These are phyloP conservation scores for Penicillium sp. DNA, from an alignment of 2,329 filamentous ascomycete species.

Conservation along the genomic window DNA sequence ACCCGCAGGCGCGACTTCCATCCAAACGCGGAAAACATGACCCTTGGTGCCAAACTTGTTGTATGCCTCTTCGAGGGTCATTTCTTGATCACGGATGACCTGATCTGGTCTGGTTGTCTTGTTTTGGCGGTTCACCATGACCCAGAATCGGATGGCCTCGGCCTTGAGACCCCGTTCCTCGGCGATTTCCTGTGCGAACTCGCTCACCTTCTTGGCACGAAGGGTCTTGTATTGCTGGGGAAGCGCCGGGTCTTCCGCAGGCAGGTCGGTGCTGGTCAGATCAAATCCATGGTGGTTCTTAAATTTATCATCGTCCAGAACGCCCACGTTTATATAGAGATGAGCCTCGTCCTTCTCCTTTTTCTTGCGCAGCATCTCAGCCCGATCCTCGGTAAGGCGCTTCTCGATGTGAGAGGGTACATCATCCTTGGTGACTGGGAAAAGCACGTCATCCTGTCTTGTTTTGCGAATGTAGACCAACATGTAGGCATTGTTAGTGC, in stretches of 20 bases:
- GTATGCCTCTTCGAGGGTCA: conserved; percentile 75
- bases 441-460: conserved; percentile 77
- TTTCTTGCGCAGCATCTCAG: conserved; percentile 70
- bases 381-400: conserved; percentile 79
- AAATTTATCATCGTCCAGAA: conserved; percentile 82
- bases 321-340: conserved; percentile 81
- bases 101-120: conserved; percentile 92
- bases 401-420: conserved; percentile 79
- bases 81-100: conserved; percentile 73
- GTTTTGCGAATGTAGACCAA: conserved; percentile 93
- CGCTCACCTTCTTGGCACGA: conserved; percentile 71
- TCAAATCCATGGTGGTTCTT: conserved; percentile 80
- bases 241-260: conserved; percentile 64
- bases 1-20: conserved; percentile 72
- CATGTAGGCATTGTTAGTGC: conserved; percentile 90
- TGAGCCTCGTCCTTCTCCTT: conserved; percentile 95
- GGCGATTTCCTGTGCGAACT: conserved; percentile 72
- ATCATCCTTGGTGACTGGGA: conserved; percentile 72
- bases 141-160: conserved; percentile 78
- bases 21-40: conserved; percentile 75
- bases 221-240: conserved; percentile 73
- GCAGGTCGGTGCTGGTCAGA: conserved; percentile 68
- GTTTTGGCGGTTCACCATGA: conserved; percentile 98
- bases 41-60: conserved; percentile 69
- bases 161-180: conserved; percentile 68